Evolutionary conservation across 345 rosid species (phyloP), one percentile per base, ranked within the genome.

Genomic region (Moringa oleifera): DNA sequence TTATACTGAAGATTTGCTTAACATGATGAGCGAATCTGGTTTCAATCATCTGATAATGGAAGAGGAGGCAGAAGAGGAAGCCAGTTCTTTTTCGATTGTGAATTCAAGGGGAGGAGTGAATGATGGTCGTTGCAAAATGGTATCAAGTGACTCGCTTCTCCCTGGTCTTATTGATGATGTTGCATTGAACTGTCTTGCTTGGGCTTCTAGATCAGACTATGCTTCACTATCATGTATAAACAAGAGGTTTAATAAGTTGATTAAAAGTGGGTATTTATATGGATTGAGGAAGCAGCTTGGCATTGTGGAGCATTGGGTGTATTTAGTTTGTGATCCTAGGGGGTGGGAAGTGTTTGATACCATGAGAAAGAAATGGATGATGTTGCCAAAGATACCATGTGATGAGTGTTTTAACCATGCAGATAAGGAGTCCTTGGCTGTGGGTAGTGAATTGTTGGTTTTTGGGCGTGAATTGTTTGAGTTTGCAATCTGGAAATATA

Each of bases 151-250:
- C 75, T 79, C 83, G 5, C 86, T 89, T 68, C 80, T 89, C 66
- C 93, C 92, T 10, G 93, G 96, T 61, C 90, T 89, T 57, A 72
- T 81, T 20, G 92, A 86, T 61, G 96, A 89, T 57, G 93, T 81
- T 58, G 84, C 96, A 21, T 71, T 86, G 68, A 68, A 68, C 58
- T 86, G 90, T 72, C 82, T 89, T 23, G 93, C 96, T 55, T 66
- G 76, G 78, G 85, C 77, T 22, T 68, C 79, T 47, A 75, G 85
- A 66, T 84, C 84, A 0, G 93, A 89, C 49, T 81, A 84, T 70
- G 75, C 85, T 69, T 78, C 84, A 0, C 60, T 89, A 53, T 66
- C 86, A 2, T 75, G 82, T 64, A 72, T 83, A 61, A 88, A 75
- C 81, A 83, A 77, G 79, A 83, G 75, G 67, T 81, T 83, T 65